Evolutionary conservation across 2,329 filamentous ascomycete species (phyloP), one percentile per base, ranked within the genome.

Genomic region (Botrytis medusae): DNA sequence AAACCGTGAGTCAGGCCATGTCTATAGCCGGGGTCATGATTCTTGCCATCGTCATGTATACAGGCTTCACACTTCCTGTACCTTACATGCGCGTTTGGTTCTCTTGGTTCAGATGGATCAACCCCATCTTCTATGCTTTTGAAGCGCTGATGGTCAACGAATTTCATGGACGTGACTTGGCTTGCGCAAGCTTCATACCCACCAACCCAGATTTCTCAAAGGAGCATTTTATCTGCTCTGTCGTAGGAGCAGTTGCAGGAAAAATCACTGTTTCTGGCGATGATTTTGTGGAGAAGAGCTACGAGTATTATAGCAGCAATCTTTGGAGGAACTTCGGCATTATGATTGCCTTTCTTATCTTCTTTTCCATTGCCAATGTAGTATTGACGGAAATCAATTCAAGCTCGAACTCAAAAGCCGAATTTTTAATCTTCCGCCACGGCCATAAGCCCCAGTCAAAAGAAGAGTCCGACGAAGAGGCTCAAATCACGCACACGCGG

Each of bases 141-240:
- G 93, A 97, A 81, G 84, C 90, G 0, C 85, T 96, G 29, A 91
- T 95, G 86, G 87, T 93, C 77, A 97, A 96, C 82, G 94, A 97
- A 62, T 81, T 97, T 97, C 64, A 73, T 76, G 42, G 75, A 71
- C 72, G 76, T 22, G n/a, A 74, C 4, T 75, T 78, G 59, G 44
- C 65, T 2, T 78, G 77, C 71, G 69, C 70, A 9, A 42, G 29
- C 60, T 34, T 32, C 34, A 42, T 40, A 14, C 60, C 48, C 22
- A 34, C 48, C 3, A 25, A 25, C 10, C 25, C 25, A 3, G 48
- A 22, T 12, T 54, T n/a, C 60, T 42, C 37, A 25, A 22, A 16
- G 29, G 34, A 29, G 60, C 22, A 62, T n/a, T n/a, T 34, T 9
- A n/a, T 62, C 60, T 93, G 91, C 81, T 85, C 84, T 12, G 82